phyloP scores from a whole-genome alignment of 2,329 filamentous ascomycete genomes.

The Myriosclerotinia scirpicola region DNA sequence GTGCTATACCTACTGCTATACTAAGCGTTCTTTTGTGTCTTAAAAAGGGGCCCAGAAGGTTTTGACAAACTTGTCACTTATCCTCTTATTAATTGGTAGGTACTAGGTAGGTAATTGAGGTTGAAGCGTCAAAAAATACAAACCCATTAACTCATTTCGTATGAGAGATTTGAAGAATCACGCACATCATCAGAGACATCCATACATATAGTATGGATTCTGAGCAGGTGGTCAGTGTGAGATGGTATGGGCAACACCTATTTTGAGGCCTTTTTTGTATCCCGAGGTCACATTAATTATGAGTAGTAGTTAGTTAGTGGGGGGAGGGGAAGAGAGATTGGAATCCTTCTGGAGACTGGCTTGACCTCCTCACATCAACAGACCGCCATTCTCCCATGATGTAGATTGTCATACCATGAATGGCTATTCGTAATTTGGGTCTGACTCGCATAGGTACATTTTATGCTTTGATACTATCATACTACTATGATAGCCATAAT shows the following conservation, averaged over 20 bases:
- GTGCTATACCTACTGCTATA: not conserved
- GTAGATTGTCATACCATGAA: not conserved
- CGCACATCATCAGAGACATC: slow-evolving; percentile 4
- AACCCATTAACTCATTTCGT: not conserved
- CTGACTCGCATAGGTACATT: slow-evolving; percentile 11
- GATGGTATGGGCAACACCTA: not conserved
- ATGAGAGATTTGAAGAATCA: not conserved
- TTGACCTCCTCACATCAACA: not conserved
- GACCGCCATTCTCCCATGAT: slow-evolving; percentile 15
- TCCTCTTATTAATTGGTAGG: not conserved
- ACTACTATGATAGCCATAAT: not conserved
- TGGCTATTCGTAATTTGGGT: not conserved
- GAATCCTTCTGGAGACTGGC: not conserved
- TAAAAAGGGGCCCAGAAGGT: not conserved
- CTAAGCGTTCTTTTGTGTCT: not conserved
- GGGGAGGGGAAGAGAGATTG: not conserved
- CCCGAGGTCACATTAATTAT: not conserved
- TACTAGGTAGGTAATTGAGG: too few relatives aligned
- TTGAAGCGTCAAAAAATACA: not conserved
- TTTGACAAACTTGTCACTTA: not conserved
- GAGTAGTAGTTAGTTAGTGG: too few relatives aligned
- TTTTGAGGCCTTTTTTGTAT: not conserved
- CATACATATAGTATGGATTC: not conserved
- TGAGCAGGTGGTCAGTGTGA: slow-evolving; percentile 7
- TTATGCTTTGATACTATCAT: not conserved